Conservation (phyloP, 768 basidiomycete genomes). For the Trametes maxima region DNA sequence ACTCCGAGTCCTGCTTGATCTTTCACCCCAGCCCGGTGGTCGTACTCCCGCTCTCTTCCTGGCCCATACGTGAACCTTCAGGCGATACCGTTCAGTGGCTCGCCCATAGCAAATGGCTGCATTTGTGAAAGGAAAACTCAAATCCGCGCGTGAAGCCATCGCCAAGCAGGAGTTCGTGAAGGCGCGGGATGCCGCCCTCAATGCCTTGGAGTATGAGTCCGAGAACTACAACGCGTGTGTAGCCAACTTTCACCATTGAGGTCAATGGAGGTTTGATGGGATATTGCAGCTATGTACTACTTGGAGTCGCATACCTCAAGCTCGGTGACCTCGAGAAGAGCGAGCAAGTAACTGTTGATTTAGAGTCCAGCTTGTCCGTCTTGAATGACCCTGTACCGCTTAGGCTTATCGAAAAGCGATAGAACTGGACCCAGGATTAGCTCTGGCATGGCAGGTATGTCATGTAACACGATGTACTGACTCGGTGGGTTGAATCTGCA, state of each 20-base stretch:
- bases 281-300: slow-evolving; percentile 72
- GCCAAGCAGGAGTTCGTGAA: slow-evolving; percentile 71
- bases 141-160: slow-evolving; percentile 74
- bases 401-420: slow-evolving; percentile 84
- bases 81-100: too few relatives aligned
- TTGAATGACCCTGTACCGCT: slow-evolving; percentile 25
- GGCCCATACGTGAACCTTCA: too few relatives aligned
- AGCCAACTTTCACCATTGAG: background rate
- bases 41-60: too few relatives aligned
- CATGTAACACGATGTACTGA: background rate
- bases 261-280: background rate
- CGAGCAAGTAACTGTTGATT: slow-evolving; percentile 71
- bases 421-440: slow-evolving; percentile 62
- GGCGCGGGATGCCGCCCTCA: slow-evolving; percentile 67
- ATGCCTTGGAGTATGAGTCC: slow-evolving; percentile 74
- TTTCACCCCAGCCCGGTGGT: too few relatives aligned
- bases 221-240: slow-evolving; percentile 88
- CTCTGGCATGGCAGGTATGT: slow-evolving; percentile 83
- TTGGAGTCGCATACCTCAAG: slow-evolving; percentile 79
- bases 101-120: slow-evolving; percentile 25
- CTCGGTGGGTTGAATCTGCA: background rate
- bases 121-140: slow-evolving; percentile 74
- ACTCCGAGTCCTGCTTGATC: too few relatives aligned
- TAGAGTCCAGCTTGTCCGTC: background rate
- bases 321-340: slow-evolving; percentile 69